These are phyloP conservation scores for Tricholoma furcatifolium DNA, from an alignment of 768 basidiomycete species.

Conservation along the genomic window DNA sequence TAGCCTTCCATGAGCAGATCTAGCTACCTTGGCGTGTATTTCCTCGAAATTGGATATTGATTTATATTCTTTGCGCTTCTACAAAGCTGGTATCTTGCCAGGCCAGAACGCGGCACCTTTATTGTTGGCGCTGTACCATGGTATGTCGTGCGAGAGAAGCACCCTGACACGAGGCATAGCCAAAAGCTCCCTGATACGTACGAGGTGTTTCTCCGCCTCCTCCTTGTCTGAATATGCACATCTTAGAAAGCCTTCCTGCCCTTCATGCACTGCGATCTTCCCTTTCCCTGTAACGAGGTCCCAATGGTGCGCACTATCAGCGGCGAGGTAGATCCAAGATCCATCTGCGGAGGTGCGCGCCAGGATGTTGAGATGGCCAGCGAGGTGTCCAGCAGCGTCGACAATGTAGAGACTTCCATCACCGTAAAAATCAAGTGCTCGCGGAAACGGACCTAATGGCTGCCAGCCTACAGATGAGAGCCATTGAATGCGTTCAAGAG, in stretches of 20 bases:
- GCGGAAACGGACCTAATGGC: constrained; percentile 28
- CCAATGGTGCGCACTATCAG: constrained; percentile 58
- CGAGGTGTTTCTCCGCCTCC: constrained; percentile 40
- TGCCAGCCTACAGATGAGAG: constrained; percentile 15
- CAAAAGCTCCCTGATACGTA: constrained; percentile 30
- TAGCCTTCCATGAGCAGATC: too few species aligned
- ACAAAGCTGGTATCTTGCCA: constrained; percentile 20
- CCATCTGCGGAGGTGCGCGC: constrained; percentile 53
- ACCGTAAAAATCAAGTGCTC: constrained; percentile 49
- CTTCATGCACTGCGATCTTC: constrained; percentile 31
- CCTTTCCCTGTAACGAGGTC: constrained; percentile 46
- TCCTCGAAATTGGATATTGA: too few species aligned
- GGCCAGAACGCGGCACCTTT: constrained; percentile 23
- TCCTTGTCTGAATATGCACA: constrained; percentile 47
- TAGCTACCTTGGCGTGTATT: too few species aligned
- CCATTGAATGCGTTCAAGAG: constrained; percentile 14
- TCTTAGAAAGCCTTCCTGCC: constrained; percentile 20
- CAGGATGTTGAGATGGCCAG: constrained; percentile 54
- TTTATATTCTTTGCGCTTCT: too few species aligned
- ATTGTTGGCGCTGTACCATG: constrained; percentile 49
- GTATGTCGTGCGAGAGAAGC: constrained; percentile 51
- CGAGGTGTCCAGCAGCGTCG: constrained; percentile 56
- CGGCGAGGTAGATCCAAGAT: constrained; percentile 54
- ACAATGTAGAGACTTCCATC: constrained; percentile 61
- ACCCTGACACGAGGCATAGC: constrained; percentile 39